Base-by-base conservation (phyloP, 129 eudicot genomes). In the Oenanthe sinensis region DNA sequence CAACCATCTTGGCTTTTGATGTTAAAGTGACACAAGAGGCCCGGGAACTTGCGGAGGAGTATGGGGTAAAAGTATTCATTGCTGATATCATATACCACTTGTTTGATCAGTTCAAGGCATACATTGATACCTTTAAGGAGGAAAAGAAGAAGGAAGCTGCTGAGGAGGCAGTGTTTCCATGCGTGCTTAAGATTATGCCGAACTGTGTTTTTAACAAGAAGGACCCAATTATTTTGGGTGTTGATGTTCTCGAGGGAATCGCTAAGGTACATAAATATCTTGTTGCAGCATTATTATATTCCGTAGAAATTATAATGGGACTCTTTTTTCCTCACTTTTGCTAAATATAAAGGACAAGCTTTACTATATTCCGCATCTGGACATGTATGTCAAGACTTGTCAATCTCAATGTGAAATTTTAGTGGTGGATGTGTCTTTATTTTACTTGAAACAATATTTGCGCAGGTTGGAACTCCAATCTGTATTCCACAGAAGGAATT, bases 11-110 rank as follows among this genome's bases (percentile, higher is more conserved):
- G 81, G 98, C 98, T 42, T 94, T 94, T 80, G 96, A 94, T 85
- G 98, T 94, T 45, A 95, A 87, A 85, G 98, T 95, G 76, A 90
- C 98, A 36, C 90, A 85, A 24, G 98, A 95, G 80, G 98, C 97
- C 58, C 90, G 90, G 69, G 97, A 90, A 72, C 91, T 84, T 80
- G 94, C 97, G 16, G 98, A 91, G 69, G 94, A 91, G 54, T 77
- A 78, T 85, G 98, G 97, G 47, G 98, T 95, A 30, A 95, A 83
- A 81, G 86, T 91, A 49, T 95, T 91, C 71, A 85, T 81, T 67
- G 94, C 97, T 16, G 97, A 95, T 81, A 91, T 88, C 55, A 95
- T 91, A 39, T 91, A 95, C 60, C 96, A 91, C 80, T 74, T 95
- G 40, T 91, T 95, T 77, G 97, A 91, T 86, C 98, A 91, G 70